Evolutionary conservation across 768 basidiomycete species (phyloP).

Genomic region (Roridomyces roridus): DNA sequence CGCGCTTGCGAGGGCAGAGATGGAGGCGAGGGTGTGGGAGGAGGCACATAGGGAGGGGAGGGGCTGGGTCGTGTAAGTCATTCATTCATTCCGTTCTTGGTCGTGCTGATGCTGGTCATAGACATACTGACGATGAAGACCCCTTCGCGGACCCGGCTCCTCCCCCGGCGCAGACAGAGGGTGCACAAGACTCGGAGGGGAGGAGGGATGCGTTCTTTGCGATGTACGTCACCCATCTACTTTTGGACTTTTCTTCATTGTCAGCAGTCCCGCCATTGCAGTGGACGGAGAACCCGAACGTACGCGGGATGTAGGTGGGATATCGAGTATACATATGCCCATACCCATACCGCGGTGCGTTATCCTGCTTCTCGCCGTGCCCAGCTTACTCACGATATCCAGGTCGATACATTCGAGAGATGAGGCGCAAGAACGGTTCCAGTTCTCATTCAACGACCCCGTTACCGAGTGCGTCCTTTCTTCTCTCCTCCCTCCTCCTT

Average conservation of each 20-base stretch:
- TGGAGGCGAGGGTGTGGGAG: too few relatives aligned
- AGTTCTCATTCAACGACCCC: neutral
- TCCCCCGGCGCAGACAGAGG: too few relatives aligned
- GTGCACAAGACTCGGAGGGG: too few relatives aligned
- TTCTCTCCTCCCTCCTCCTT: neutral
- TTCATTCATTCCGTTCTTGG: neutral
- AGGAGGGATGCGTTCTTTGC: neutral
- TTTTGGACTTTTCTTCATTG: neutral
- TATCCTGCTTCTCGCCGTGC: neutral
- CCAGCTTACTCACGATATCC: too few relatives aligned
- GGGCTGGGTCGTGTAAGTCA: neutral
- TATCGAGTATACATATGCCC: slow-evolving; percentile 38
- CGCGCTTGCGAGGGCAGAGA: too few relatives aligned
- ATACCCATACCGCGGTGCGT: neutral
- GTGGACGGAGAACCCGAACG: neutral
- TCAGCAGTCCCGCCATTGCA: neutral
- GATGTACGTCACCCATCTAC: neutral
- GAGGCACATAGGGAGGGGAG: too few relatives aligned
- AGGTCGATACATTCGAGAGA: slow-evolving; percentile 15
- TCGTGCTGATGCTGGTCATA: neutral
- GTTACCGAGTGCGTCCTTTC: slow-evolving; percentile 18
- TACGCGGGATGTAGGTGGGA: slow-evolving; percentile 4
- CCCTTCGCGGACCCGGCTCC: slow-evolving; percentile 31
- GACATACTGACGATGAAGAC: slow-evolving; percentile 29
- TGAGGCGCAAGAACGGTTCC: neutral